Conservation (phyloP, 148 eudicot species). For the Chenopodium quinoa region DNA sequence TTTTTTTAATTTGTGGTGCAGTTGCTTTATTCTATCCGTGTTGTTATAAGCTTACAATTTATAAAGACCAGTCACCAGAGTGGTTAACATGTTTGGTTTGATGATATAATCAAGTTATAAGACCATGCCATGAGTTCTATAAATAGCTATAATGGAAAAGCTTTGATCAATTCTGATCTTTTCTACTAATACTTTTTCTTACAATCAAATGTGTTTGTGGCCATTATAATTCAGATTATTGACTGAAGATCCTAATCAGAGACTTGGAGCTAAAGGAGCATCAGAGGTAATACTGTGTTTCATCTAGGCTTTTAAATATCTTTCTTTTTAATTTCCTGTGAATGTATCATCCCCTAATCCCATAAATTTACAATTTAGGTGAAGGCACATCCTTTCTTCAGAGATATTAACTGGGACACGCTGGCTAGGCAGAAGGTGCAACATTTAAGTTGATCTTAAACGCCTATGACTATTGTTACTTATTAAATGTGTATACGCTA, state of each 20-base stretch:
- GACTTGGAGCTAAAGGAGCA: constrained; percentile 97
- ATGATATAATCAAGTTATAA: not conserved
- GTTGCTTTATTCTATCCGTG: no score
- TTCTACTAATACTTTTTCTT: not conserved
- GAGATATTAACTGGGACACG: constrained; percentile 97
- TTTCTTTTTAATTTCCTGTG: constrained; percentile 5
- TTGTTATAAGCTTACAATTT: no score
- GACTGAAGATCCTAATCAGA: constrained; percentile 87
- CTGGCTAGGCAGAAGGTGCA: constrained; percentile 96
- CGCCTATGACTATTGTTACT: not conserved
- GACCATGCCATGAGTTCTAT: not conserved
- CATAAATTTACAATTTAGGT: constrained; percentile 50
- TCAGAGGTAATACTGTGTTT: constrained; percentile 62
- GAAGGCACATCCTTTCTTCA: constrained; percentile 87
- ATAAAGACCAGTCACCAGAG: no score
- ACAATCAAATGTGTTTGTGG: not conserved
- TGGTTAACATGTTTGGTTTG: no score
- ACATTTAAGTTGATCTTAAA: not conserved
- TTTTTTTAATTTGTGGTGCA: no score
- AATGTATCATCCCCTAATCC: not conserved
- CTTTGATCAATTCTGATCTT: not conserved
- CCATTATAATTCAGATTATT: constrained; percentile 48
- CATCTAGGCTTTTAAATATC: not conserved
- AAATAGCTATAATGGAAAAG: not conserved
- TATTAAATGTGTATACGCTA: constrained; percentile 2